phyloP scores from a whole-genome alignment of 2,329 filamentous ascomycete genomes.

The Aurifilum marmelostoma region DNA sequence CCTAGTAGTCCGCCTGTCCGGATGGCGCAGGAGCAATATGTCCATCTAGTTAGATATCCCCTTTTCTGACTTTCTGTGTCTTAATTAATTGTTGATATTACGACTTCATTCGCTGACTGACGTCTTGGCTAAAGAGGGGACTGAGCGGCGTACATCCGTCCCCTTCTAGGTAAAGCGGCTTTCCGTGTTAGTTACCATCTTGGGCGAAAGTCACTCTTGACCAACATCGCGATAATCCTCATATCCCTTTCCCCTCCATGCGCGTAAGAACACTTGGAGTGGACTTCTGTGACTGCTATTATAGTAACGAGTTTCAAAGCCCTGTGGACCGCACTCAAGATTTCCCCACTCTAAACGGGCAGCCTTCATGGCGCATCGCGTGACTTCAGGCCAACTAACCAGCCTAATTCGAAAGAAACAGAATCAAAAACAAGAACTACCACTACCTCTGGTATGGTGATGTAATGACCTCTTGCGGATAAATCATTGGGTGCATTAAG shows the following conservation, averaged over 20 bases:
- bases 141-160: background rate
- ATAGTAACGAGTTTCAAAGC: background rate
- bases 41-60: background rate
- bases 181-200: constrained; percentile 29
- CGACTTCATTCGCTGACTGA: background rate
- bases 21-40: background rate
- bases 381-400: background rate
- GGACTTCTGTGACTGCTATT: background rate
- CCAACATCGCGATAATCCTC: background rate
- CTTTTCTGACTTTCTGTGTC: background rate
- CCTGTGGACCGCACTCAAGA: background rate
- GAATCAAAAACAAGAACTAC: background rate
- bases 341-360: background rate
- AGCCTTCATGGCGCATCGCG: too few species aligned
- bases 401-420: background rate
- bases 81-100: background rate
- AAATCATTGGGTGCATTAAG: constrained; percentile 17
- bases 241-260: background rate
- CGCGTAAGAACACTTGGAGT: background rate
- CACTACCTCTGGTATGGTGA: background rate
- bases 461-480: background rate
- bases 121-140: background rate
- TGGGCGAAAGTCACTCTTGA: constrained; percentile 20
- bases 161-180: constrained; percentile 29
- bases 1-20: too few species aligned